These are phyloP conservation scores for Cystobasidium ongulense DNA, from an alignment of 768 basidiomycete species.

Conservation along the genomic window DNA sequence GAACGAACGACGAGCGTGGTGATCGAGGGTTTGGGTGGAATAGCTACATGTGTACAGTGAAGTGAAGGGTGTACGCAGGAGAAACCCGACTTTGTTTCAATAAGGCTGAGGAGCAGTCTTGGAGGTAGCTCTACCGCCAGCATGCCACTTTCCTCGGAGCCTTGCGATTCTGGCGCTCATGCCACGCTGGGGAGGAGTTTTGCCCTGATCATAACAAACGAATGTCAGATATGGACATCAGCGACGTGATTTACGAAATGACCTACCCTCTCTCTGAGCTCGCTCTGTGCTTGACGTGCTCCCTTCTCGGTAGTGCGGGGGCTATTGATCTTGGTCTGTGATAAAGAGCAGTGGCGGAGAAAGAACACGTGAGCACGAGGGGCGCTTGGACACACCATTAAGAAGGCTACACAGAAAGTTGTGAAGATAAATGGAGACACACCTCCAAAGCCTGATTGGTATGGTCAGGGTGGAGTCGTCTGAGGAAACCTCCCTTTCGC, in stretches of 20 bases:
- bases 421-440: background rate
- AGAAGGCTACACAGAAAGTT: background rate
- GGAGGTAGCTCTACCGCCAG: background rate
- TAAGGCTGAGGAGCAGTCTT: background rate
- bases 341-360: background rate
- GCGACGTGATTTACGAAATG: background rate
- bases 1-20: too few relatives aligned
- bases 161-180: background rate
- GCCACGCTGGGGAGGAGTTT: background rate
- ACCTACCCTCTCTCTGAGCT: background rate
- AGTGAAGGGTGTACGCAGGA: too few relatives aligned
- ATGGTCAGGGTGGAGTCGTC: background rate
- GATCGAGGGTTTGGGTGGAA: too few relatives aligned
- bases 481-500: background rate
- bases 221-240: background rate
- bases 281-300: background rate
- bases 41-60: too few relatives aligned
- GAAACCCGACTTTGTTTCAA: background rate
- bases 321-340: slow-evolving; percentile 3
- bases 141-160: background rate
- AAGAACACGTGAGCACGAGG: background rate
- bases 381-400: background rate
- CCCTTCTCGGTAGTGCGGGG: background rate
- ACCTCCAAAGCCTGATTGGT: slow-evolving; percentile 11
- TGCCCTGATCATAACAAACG: background rate